Evolutionary conservation across 768 basidiomycete species (phyloP), one percentile per base, ranked within the genome.

Genomic region (Saitozyma podzolica): DNA sequence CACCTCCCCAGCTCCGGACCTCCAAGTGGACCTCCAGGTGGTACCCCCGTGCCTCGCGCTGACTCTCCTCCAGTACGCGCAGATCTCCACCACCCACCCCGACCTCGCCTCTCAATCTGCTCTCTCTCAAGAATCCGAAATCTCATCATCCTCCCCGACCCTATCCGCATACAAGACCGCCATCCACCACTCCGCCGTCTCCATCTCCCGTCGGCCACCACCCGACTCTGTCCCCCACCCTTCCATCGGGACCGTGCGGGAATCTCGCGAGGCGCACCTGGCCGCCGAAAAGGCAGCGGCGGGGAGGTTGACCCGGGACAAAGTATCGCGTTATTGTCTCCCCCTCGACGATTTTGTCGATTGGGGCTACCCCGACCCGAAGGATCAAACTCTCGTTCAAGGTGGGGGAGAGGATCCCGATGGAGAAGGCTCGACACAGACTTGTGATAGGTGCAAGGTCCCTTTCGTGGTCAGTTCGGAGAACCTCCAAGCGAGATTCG

Each of bases 391-490:
- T 45, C 59, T 76, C 9, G 14, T 50, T 1, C 11, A 9, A 0
- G 45, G 49, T 8, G 92, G 91, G 2, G 89, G 88, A 2, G 82
- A 83, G 8, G 77, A 82, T 29, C 88, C 90, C 0, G 85, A 83
- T 63, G 83, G 59, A 83, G 86, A 76, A 85, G 91, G 78, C 66
- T 85, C 57, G 80, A 80, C 54, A 49, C 67, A 76, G 40, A 87
- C 83, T 65, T 99, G 95, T 69, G 91, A 92, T 56, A 85, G 94
- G 39, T 99, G 95, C 77, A 80, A 79, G 9, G 82, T 85, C 63
- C 82, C 85, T 10, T 94, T 88, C 67, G 76, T 85, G 59, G 89
- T 95, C 43, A 86, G 85, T 62, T 84, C 82, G 16, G 79, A 80
- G 39, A 58, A 72, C n/a, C 51, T 66, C 14, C 62, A 71, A 54